Evolutionary conservation across 192 early-diverging fungal species (phyloP), one percentile per base, ranked within the genome.

Genomic region (Pilaira anomala): DNA sequence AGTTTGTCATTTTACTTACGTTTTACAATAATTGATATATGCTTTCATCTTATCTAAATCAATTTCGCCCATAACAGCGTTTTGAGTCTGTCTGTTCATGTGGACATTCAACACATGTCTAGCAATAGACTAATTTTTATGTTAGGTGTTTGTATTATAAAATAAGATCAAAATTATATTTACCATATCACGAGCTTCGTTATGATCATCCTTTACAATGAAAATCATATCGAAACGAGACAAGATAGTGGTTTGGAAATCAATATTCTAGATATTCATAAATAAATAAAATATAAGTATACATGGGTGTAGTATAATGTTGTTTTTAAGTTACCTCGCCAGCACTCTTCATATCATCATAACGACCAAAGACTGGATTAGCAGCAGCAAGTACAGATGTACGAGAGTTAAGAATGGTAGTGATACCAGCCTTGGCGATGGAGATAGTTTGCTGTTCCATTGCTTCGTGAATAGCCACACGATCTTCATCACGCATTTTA

Each of bases 391-490:
- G 83, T 19, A 99, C 95, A 16, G 93, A 95, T 22, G 97, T 93
- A 63, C 97, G 85, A 18, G 95, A 95, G 71, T 99, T 99, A 39
- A 99, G 78, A 61, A 99, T 93, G 1, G 97, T 98, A 4, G 97
- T 99, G 78, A 99, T 99, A 59, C 97, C 97, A 26, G 97, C 97
- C 78, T 99, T 99, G 55, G 97, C 97, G 75, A 99, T 99, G 13
- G 93, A 96, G 61, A 99, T 99, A 4, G 97, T 99, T 76, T 99
- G 97, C 80, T 99, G 97, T 75, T 99, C 96, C 97, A 99, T 99
- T 36, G 97, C 97, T 80, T 99, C 97, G 79, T 99, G 97, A 75
- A 99, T 99, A 12, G 97, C 96, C 6, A 99, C 97, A 48, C 96
- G 87, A 76, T 99, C 97, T 78, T 98, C 96, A 48, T 98, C 95